Evolutionary conservation across 2,329 filamentous ascomycete species (phyloP), one percentile per base, ranked within the genome.

Genomic region (Chaetomium strumarium): DNA sequence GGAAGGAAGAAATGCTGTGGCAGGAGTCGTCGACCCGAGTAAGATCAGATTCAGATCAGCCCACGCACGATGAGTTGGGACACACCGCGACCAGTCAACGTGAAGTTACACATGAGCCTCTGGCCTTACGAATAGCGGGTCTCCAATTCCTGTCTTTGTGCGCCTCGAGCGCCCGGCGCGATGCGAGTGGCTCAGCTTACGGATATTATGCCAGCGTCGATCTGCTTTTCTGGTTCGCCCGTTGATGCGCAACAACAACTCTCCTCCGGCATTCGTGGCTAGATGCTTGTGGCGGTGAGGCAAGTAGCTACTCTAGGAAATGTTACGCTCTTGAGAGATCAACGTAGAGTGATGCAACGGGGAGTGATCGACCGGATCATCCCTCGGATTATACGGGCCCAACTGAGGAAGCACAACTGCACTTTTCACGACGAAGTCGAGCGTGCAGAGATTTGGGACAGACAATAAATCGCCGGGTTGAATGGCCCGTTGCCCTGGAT

Each of bases 51-150:
- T 24, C 4, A 24, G 24, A 24, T 24, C 24, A 24, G 24, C 24
- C 24, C 7, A 24, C 24, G 24, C 4, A 4, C 24, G 7, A 24
- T 24, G 24, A 7, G 24, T 7, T 24, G 24, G 24, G 24, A 24
- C 24, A 7, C 24, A 24, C 24, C 24, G 24, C 4, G 24, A 30
- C 20, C 46, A 37, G 30, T 34, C 46, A 31, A 36, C n/a, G 12
- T 4, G 40, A 46, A 10, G 51, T 49, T 50, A 53, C 51, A 53
- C 51, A 49, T 34, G 30, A 20, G 41, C 6, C 13, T 31, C 30
- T 40, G 20, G 19, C 37, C 10, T 46, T 43, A n/a, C n/a, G n/a
- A n/a, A n/a, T n/a, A 39, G 16, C 36, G 14, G 29, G 37, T n/a
- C 16, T 31, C 40, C 51, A 31, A 24, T 36, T 36, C 24, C 24